A percentile compares a stretch with the other conserved stretches of the same genome.
Conservation (phyloP, 225 moss, liverwort and hornwort species). For the Ulota crispa region DNA sequence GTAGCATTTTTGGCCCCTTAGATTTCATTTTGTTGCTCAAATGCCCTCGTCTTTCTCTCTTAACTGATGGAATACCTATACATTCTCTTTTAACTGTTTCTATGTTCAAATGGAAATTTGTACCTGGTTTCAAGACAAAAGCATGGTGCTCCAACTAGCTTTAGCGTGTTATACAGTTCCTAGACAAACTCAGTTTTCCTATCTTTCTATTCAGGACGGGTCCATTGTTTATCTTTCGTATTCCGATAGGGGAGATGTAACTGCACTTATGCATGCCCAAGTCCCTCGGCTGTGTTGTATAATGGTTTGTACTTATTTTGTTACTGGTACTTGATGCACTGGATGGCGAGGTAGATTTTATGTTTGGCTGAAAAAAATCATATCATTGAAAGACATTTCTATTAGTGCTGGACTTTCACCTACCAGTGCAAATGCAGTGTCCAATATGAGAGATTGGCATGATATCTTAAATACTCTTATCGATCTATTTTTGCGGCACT, state of each 20-base stretch:
- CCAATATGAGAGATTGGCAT: not conserved
- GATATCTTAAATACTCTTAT: not conserved
- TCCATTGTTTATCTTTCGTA: not conserved
- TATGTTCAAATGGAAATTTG: not conserved
- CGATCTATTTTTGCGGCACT: not conserved
- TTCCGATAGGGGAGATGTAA: not conserved
- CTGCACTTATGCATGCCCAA: conserved; percentile 1
- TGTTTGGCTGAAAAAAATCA: not conserved
- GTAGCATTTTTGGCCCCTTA: not conserved
- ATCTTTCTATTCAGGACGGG: not conserved
- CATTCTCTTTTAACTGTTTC: not conserved
- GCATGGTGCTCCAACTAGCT: not conserved
- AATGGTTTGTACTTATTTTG: not conserved
- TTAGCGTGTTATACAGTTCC: not conserved
- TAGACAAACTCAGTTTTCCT: not conserved
- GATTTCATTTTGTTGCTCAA: not conserved
- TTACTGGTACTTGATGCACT: not conserved
- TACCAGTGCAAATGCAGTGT: conserved; percentile 6
- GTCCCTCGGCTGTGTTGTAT: not conserved
- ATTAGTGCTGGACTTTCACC: not conserved
- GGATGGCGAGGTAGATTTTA: not conserved
- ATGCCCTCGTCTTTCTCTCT: not conserved
- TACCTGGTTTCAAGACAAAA: not conserved
- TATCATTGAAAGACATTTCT: not conserved
- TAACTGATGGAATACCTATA: not conserved